phyloP scores from a whole-genome alignment of 257 asterid species.

The Gardenia jasminoides region DNA sequence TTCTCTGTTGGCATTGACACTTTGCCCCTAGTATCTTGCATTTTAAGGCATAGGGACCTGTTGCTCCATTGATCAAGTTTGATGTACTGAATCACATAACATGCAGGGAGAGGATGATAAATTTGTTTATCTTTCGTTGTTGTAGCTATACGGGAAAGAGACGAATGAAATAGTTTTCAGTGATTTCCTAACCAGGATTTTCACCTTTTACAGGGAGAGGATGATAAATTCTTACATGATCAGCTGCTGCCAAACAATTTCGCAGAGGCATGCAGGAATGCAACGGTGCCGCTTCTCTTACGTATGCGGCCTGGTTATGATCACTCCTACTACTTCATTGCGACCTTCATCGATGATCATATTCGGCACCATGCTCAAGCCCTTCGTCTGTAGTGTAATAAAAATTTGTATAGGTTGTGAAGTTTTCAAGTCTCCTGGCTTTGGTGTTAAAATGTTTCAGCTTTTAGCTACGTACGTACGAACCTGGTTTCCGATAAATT shows the following conservation, averaged over 20 bases:
- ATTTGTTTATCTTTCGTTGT: not conserved
- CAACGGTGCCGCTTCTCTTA: slow-evolving; percentile 55
- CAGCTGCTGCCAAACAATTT: slow-evolving; percentile 74
- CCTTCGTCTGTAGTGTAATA: slow-evolving; percentile 37
- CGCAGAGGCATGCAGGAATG: slow-evolving; percentile 74
- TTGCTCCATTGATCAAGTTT: not conserved
- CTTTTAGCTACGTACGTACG: not conserved
- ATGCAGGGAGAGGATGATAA: not conserved
- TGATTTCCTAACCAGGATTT: not conserved
- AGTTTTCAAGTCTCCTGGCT: not conserved
- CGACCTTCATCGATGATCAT: slow-evolving; percentile 88
- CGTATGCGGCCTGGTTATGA: slow-evolving; percentile 90
- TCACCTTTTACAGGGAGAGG: slow-evolving; percentile 62
- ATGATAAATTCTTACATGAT: slow-evolving; percentile 64
- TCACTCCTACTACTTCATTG: slow-evolving; percentile 80
- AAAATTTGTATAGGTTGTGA: not conserved
- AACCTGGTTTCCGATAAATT: not conserved
- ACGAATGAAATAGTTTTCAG: not conserved
- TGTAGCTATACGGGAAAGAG: not conserved
- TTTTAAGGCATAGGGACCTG: not conserved
- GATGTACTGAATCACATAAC: not conserved
- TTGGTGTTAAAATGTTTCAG: not conserved
- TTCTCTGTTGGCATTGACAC: not conserved
- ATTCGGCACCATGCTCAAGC: slow-evolving; percentile 90
- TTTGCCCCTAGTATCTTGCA: not conserved